Evolutionary conservation across 805 yeast genomes (phyloP), one percentile per base, ranked within the genome.

Genomic region (Lachancea cidri): DNA sequence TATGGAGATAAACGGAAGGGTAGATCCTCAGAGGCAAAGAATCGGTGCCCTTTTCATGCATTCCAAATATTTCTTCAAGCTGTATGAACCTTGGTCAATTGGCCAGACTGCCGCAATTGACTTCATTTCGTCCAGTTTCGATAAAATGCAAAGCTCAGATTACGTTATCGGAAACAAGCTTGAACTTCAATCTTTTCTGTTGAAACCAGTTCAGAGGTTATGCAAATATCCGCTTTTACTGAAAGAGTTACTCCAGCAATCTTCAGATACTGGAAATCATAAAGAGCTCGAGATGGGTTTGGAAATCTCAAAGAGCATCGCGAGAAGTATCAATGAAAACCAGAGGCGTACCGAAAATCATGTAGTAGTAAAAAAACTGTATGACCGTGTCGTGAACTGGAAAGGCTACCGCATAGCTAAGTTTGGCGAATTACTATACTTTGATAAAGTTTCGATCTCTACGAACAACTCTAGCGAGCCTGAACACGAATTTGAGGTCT

Each of bases 131-230:
- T 55, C 64, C 9, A 60, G 60, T 18, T 48, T 62, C 38, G 58
- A 61, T 20, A 58, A 64, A 22, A 74, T 73, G 49, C 87, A 85
- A 49, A 73, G 78, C 4, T 57, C 71, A 4, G 77, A 76, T 50
- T 71, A 87, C 39, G 65, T 88, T 30, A 78, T 89, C 45, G 91
- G 81, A 49, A 91, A 93, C 19, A 83, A 86, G 33, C 81, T 88
- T 57, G 98, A 91, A 62, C 71, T 93, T 40, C 98, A 86, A 58
- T 81, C 91, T 38, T 86, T 86, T 62, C 71, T 93, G 32, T 77
- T 93, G 52, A 93, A 91, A 61, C 99, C 99, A 0, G 86, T 93
- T 29, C 99, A 93, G 68, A 76, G 99, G 48, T 73, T 93, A n/a
- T 86, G 96, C 71, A 86, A 89, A 60, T 93, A 93, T 62, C 98